phyloP scores from a whole-genome alignment of 1,284 basidiomycete species.

The Irpex rosettiformis region DNA sequence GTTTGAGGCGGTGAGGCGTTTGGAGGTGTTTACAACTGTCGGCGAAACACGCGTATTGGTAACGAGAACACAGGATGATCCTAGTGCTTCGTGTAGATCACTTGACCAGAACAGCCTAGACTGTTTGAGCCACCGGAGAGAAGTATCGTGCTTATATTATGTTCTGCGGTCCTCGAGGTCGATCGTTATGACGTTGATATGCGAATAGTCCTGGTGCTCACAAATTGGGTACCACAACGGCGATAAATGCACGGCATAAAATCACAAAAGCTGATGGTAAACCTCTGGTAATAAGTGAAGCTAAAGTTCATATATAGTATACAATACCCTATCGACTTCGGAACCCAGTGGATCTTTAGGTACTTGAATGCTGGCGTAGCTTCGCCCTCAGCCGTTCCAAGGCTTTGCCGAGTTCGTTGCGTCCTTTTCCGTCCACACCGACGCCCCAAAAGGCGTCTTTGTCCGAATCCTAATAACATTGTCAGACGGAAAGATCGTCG shows the following conservation, averaged over 20 bases:
- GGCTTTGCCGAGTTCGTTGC: constrained; percentile 24
- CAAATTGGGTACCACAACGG: no score
- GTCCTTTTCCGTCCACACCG: constrained; percentile 18
- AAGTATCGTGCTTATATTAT: no score
- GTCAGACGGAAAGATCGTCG: not conserved
- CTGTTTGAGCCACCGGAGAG: no score
- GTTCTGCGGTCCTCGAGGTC: no score
- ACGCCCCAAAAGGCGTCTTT: constrained; percentile 44
- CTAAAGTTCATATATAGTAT: no score
- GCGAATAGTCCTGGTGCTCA: no score
- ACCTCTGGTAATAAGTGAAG: no score
- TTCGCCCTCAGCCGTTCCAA: constrained; percentile 16
- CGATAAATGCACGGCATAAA: no score
- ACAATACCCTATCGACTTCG: not conserved
- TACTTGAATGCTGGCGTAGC: constrained; percentile 1
- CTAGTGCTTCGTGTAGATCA: not conserved
- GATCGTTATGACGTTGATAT: no score
- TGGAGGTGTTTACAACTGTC: not conserved
- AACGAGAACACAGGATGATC: not conserved
- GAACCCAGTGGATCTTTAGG: not conserved
- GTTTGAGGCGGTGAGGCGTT: not conserved
- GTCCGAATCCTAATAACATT: constrained; percentile 58
- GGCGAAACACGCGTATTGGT: not conserved
- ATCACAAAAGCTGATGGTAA: no score
- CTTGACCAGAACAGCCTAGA: no score